phyloP scores from a whole-genome alignment of 257 asterid species.

The Solanum habrochaites region DNA sequence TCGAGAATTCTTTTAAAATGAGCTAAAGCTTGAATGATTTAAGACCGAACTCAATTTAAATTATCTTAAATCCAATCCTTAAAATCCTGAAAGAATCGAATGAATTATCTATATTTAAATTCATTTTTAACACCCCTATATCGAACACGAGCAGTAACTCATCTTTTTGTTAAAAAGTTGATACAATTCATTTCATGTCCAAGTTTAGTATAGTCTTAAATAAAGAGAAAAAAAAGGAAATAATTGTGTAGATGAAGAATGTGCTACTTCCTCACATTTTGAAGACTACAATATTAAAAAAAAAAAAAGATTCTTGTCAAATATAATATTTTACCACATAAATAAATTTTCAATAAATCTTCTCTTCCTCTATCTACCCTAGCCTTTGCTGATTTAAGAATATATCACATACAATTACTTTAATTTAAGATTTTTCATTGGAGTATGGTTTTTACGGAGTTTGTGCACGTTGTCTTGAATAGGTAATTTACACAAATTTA shows the following conservation, averaged over 20 bases:
- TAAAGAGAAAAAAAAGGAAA: too few relatives aligned
- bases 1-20: too few relatives aligned
- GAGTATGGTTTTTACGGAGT: neutral
- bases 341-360: neutral
- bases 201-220: too few relatives aligned
- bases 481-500: neutral
- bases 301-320: too few relatives aligned
- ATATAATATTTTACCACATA: neutral
- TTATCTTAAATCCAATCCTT: accelerated
- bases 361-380: neutral
- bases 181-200: too few relatives aligned
- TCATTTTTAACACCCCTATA: too few relatives aligned
- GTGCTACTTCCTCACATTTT: too few relatives aligned
- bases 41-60: too few relatives aligned
- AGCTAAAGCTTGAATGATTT: too few relatives aligned
- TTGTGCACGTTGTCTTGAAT: neutral
- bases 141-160: too few relatives aligned
- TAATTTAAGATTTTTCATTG: neutral
- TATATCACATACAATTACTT: neutral
- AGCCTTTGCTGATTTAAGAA: neutral
- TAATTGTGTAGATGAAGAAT: neutral
- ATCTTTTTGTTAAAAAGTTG: neutral
- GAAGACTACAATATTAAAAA: neutral
- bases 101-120: too few relatives aligned
- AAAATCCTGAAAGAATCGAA: too few relatives aligned